Percentiles rank a stretch among this genome's conserved stretches.
Evolutionary conservation across 179 eudicot species (phyloP).

Genomic region (Carnegiea gigantea): DNA sequence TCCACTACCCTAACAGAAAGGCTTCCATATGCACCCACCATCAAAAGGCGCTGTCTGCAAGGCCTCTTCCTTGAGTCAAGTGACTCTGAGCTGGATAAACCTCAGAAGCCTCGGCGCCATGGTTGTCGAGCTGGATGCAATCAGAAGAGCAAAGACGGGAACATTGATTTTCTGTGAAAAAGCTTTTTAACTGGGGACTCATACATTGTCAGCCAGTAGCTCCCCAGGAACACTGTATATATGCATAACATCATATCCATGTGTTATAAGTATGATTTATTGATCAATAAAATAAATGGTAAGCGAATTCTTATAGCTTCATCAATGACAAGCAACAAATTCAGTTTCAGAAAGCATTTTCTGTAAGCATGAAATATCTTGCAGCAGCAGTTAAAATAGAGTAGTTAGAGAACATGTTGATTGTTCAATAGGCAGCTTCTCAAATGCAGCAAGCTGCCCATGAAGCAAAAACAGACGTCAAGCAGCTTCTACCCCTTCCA

Average conservation of each 20-base stretch:
- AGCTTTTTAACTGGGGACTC: not conserved
- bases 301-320: not conserved
- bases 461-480: not conserved
- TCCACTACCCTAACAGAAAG: slow-evolving; percentile 40
- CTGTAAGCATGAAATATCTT: not conserved
- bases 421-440: not conserved
- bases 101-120: slow-evolving; percentile 57
- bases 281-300: not conserved
- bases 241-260: slow-evolving; percentile 15
- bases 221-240: slow-evolving; percentile 9
- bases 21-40: slow-evolving; percentile 52
- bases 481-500: not conserved
- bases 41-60: slow-evolving; percentile 52
- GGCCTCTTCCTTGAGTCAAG: slow-evolving; percentile 71
- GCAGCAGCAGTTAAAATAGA: not conserved
- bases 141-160: slow-evolving; percentile 37
- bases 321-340: not conserved
- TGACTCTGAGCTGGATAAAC: slow-evolving; percentile 45
- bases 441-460: not conserved
- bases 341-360: not conserved
- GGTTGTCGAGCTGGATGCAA: slow-evolving; percentile 48
- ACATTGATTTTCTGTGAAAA: slow-evolving; percentile 34
- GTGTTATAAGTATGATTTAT: not conserved
- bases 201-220: not conserved
- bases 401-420: not conserved